phyloP scores from a whole-genome alignment of 2,329 filamentous ascomycete species.

The Talaromyces islandicus region DNA sequence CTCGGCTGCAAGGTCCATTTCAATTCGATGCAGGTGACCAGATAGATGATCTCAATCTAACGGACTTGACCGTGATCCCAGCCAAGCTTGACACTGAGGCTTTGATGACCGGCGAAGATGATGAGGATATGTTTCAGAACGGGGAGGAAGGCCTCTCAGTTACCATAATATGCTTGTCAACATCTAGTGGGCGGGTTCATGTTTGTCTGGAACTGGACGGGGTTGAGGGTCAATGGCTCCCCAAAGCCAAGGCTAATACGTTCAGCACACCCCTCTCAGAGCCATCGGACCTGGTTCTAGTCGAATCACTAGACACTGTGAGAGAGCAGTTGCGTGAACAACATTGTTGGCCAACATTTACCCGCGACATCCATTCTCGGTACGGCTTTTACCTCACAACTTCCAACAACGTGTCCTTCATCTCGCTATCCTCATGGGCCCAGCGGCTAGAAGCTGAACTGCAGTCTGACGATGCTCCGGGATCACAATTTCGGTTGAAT shows the following conservation, averaged over 20 bases:
- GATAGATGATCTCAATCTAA: conserved; percentile 51
- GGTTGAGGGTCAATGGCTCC: conserved; percentile 59
- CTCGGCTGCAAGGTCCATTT: conserved; percentile 59
- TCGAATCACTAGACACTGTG: conserved; percentile 41
- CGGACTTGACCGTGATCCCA: conserved; percentile 55
- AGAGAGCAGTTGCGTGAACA: conserved; percentile 18
- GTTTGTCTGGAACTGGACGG: conserved; percentile 57
- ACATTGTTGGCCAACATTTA: conserved; percentile 49
- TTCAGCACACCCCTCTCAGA: conserved; percentile 38
- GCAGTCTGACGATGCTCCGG: conserved; percentile 44
- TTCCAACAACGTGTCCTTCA: conserved; percentile 46
- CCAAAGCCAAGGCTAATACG: conserved; percentile 36
- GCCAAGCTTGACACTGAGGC: conserved; percentile 48
- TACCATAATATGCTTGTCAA: conserved; percentile 54
- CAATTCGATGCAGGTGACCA: conserved; percentile 44
- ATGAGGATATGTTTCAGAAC: conserved; percentile 35
- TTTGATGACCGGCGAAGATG: conserved; percentile 47
- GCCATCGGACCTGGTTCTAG: conserved; percentile 36
- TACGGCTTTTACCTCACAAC: conserved; percentile 57
- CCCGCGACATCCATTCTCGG: conserved; percentile 48
- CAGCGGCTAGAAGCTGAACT: conserved; percentile 53
- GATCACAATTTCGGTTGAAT: conserved; percentile 51
- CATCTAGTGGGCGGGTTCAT: conserved; percentile 50
- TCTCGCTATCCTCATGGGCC: conserved; percentile 54
- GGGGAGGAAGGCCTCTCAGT: conserved; percentile 49